Evolutionary conservation across 2,329 filamentous ascomycete species (phyloP).

Genomic region (Cercospora sojina): DNA sequence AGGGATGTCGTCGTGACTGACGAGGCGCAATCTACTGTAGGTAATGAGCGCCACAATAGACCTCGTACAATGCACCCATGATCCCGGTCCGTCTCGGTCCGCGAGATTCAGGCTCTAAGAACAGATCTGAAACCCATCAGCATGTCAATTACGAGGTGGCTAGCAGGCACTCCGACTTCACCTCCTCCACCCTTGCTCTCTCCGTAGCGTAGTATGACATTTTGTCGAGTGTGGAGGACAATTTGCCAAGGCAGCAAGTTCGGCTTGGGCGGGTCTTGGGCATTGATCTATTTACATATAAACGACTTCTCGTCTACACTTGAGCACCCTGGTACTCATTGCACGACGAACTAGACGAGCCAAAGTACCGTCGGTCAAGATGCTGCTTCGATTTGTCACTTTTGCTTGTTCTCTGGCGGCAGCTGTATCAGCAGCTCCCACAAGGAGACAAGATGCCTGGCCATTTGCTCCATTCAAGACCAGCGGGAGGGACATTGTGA

Average conservation of each 20-base stretch:
- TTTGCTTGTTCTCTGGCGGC: conserved; percentile 1
- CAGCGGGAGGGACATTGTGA: conserved; percentile 35
- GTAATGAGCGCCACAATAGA: not conserved
- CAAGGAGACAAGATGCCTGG: conserved; percentile 22
- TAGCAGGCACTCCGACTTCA: not conserved
- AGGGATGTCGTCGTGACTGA: not conserved
- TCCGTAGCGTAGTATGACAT: not conserved
- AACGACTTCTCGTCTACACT: not conserved
- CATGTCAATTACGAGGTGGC: not conserved
- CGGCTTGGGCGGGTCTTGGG: not conserved
- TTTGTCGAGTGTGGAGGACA: not conserved
- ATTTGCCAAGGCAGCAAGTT: not conserved
- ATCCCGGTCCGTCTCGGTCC: conserved; percentile 6
- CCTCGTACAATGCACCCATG: not conserved
- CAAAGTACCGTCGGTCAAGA: not conserved
- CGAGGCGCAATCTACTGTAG: not conserved
- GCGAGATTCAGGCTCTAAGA: not conserved
- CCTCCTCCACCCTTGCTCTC: not conserved
- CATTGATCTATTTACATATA: not conserved
- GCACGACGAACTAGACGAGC: not conserved
- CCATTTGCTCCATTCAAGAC: conserved; percentile 32
- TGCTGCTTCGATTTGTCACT: conserved; percentile 10
- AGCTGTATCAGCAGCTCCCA: conserved; percentile 3
- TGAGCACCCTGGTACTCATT: not conserved
- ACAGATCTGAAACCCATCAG: not conserved